These are phyloP conservation scores for Cercospora beticola DNA, from an alignment of 2,329 filamentous ascomycete species.

Conservation along the genomic window DNA sequence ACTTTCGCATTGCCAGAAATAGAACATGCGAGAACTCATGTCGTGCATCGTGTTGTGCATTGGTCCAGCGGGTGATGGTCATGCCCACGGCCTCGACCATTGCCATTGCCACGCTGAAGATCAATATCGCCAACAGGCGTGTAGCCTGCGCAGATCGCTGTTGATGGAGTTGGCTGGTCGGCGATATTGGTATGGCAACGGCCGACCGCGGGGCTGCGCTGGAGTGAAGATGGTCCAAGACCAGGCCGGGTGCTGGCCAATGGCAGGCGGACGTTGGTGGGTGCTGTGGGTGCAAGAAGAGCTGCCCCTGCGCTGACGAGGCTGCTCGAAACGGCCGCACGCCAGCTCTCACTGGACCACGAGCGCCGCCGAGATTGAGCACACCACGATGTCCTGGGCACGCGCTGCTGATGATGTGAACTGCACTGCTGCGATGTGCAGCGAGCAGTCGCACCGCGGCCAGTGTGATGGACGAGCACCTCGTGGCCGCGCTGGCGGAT, in stretches of 20 bases:
- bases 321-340: neutral
- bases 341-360: neutral
- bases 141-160: neutral
- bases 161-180: neutral
- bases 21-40: neutral
- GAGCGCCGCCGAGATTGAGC: neutral
- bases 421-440: neutral
- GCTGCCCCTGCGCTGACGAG: neutral
- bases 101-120: neutral
- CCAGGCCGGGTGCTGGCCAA: neutral
- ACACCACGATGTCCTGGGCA: neutral
- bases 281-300: neutral
- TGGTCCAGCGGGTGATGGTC: neutral
- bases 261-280: neutral
- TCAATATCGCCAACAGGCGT: neutral
- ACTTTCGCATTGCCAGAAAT: neutral
- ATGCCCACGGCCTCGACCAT: neutral
- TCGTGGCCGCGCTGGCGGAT: neutral
- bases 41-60: neutral
- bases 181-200: conserved; percentile 2
- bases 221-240: neutral
- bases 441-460: neutral
- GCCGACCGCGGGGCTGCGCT: neutral
- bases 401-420: neutral
- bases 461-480: neutral